These are phyloP conservation scores for Yarrowia sp. DNA, from an alignment of 805 yeast species.

Conservation along the genomic window DNA sequence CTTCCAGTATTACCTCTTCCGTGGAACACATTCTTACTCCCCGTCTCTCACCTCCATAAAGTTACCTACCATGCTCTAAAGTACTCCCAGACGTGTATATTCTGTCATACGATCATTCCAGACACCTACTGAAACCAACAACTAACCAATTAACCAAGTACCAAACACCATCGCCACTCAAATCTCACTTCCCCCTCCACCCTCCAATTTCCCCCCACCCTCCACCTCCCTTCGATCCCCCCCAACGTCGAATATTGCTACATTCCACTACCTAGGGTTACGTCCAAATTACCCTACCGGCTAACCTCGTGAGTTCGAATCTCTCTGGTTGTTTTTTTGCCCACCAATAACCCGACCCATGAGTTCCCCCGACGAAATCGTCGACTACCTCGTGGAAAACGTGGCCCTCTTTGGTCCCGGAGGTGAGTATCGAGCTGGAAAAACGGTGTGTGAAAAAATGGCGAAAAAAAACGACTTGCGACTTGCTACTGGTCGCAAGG, in stretches of 20 bases:
- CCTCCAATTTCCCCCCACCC: neutral
- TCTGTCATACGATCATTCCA: too few species aligned
- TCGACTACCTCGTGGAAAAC: conserved; percentile 34
- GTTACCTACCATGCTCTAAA: neutral
- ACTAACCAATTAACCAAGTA: too few species aligned
- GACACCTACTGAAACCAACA: too few species aligned
- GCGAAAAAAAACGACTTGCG: neutral
- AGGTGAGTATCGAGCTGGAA: conserved; percentile 30
- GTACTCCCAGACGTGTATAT: neutral
- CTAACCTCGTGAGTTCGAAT: conserved; percentile 23
- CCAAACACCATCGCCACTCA: neutral
- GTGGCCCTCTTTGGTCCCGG: conserved; percentile 36
- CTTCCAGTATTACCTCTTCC: too few species aligned
- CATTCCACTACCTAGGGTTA: neutral
- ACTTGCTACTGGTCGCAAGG: neutral
- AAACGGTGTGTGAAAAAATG: neutral
- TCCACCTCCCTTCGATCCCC: neutral
- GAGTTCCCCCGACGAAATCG: conserved; percentile 35
- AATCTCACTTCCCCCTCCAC: neutral
- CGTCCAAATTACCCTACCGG: conserved; percentile 19
- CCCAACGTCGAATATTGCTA: neutral
- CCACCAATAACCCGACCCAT: neutral
- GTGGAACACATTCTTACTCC: too few species aligned
- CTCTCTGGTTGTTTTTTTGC: neutral
- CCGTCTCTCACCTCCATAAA: neutral